Conservation (phyloP, 208 protist genomes). For the Leishmania martiniquensis region DNA sequence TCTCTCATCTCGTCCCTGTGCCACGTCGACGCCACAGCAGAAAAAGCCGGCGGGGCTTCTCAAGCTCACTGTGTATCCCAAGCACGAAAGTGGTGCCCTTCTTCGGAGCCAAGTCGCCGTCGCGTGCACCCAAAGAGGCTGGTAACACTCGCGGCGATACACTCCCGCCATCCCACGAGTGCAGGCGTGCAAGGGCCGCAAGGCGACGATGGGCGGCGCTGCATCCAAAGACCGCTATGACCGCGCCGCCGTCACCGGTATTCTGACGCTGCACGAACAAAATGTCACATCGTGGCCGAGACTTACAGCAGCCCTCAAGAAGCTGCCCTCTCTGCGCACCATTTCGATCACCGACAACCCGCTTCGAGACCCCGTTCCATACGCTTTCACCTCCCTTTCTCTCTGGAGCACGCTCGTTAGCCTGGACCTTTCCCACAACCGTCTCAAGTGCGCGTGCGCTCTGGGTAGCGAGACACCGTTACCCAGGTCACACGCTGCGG, state of each 20-base stretch:
- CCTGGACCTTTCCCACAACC: constrained; percentile 47
- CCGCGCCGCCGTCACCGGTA: constrained; percentile 35
- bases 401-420: constrained; percentile 35
- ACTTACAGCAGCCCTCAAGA: constrained; percentile 17
- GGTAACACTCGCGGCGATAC: not conserved
- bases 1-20: not conserved
- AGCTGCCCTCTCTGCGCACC: constrained; percentile 21
- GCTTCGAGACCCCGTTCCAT: constrained; percentile 30
- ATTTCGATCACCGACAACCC: constrained; percentile 35
- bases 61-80: not conserved
- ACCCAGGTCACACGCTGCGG: not conserved
- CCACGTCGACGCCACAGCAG: not conserved
- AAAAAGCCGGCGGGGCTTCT: not conserved
- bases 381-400: constrained; percentile 20
- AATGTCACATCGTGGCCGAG: constrained; percentile 30
- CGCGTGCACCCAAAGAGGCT: not conserved
- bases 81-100: not conserved
- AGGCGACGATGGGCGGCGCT: not conserved
- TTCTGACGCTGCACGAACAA: constrained; percentile 27
- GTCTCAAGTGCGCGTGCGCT: constrained; percentile 37
- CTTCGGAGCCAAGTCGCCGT: not conserved
- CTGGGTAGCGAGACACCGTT: constrained; percentile 21
- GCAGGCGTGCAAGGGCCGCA: not conserved
- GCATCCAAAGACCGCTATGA: constrained; percentile 33
- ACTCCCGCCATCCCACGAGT: not conserved